Evolutionary conservation across 805 yeast species (phyloP), one percentile per base, ranked within the genome.

Genomic region (Starmera pachycereana): DNA sequence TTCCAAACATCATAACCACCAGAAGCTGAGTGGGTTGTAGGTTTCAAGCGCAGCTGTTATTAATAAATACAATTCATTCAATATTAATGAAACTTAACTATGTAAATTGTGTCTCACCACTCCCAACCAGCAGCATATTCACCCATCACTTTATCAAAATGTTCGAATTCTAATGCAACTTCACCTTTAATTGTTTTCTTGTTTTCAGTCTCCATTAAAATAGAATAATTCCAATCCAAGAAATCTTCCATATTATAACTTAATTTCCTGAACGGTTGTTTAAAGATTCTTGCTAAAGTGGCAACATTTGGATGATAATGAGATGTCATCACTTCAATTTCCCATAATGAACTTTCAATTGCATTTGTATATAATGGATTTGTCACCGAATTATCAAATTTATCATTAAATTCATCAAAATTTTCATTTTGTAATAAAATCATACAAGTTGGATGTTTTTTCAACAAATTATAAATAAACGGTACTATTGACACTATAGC

Each of bases 281-380:
- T 71, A 55, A 85, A 83, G 28, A 92, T 84, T 56, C 78, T 81
- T 13, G 96, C 96, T 50, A 92, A 67, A 0, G 96, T 82, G 2
- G 96, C 90, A 11, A 92, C 87, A 53, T 92, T 92, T 12, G 97
- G 97, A 62, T 92, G 97, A 56, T 88, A 90, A 57, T 92, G 98
- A 11, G 74, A 61, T 66, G 80, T 76, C 41, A 84, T 62, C 0
- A 95, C 70, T 43, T 83, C 85, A 41, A 90, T 57, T 60, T 92
- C 98, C 98, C 98, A 92, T 37, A 89, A 61, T 0, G 97, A 89
- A 1, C 95, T 84, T 8, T 73, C 79, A 30, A 89, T 65, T 4
- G 97, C 97, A 29, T 75, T 66, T 0, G 96, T 82, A 42, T 72
- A 65, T 42, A 81, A 68, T 3, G 98, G 98, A 56, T 90, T 87